Conservation (phyloP, 202 grass and related monocot genomes). For the Carex arenaria region DNA sequence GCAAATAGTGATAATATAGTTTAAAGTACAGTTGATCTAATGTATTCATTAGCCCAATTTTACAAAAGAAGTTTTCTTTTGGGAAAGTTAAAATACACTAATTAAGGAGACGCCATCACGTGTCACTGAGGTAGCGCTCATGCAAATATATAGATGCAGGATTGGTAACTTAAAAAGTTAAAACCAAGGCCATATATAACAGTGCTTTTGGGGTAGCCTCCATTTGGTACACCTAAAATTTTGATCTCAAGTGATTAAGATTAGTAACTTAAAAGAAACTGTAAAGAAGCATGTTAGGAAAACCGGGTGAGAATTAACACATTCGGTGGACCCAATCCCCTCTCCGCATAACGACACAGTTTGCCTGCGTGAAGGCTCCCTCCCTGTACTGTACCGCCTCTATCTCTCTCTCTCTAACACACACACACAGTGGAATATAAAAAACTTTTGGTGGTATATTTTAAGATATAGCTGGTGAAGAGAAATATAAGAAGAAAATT, state of each 20-base stretch:
- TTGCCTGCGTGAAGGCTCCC: slow-evolving; percentile 47
- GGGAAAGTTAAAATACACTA: background rate
- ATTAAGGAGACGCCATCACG: background rate
- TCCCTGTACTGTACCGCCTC: slow-evolving; percentile 18
- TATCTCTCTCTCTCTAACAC: slow-evolving; percentile 4
- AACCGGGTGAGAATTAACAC: slow-evolving; percentile 31
- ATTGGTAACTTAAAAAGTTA: background rate
- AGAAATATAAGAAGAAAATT: slow-evolving; percentile 16
- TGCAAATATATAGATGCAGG: background rate
- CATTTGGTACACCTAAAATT: slow-evolving; percentile 15
- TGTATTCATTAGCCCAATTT: background rate
- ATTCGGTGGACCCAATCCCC: slow-evolving; percentile 56
- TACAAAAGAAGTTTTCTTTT: background rate
- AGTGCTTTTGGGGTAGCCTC: slow-evolving; percentile 2
- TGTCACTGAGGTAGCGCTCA: background rate
- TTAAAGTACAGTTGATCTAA: background rate
- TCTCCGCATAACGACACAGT: slow-evolving; percentile 49
- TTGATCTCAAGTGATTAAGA: background rate
- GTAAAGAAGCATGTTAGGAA: slow-evolving; percentile 6
- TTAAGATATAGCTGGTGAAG: slow-evolving; percentile 44
- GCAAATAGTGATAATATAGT: background rate
- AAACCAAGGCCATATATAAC: background rate
- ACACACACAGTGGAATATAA: slow-evolving; percentile 47
- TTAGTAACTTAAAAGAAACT: slow-evolving; percentile 10
- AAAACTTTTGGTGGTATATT: slow-evolving; percentile 28